Percentiles rank a stretch among this genome's conserved stretches.
phyloP scores from a whole-genome alignment of 1,284 basidiomycete genomes.

The Apiotrichum porosum region DNA sequence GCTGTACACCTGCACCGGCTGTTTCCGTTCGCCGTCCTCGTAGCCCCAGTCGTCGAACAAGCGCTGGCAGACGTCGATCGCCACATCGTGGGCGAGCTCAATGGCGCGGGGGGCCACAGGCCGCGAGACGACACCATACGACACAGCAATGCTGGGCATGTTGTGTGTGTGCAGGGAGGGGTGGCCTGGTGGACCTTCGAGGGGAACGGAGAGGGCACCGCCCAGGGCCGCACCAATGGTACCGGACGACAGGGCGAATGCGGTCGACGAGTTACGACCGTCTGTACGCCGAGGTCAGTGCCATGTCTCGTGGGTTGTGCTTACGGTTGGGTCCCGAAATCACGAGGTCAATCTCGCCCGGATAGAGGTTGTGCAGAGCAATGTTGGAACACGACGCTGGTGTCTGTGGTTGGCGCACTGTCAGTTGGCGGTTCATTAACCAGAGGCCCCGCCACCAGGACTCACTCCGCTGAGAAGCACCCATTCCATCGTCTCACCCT shows the following conservation, averaged over 20 bases:
- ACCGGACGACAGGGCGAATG: constrained; percentile 79
- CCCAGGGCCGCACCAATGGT: constrained; percentile 87
- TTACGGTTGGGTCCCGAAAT: constrained; percentile 52
- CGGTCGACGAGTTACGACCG: constrained; percentile 76
- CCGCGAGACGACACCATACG: constrained; percentile 72
- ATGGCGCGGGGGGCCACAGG: constrained; percentile 61
- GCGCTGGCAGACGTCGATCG: constrained; percentile 62
- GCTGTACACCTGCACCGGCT: constrained; percentile 38
- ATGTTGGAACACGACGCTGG: constrained; percentile 87
- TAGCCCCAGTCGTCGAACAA: constrained; percentile 76
- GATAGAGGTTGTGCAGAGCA: constrained; percentile 79
- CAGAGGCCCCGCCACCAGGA: too few relatives aligned
- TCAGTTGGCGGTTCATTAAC: background rate
- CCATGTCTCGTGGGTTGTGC: constrained; percentile 2
- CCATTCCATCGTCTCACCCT: constrained; percentile 79
- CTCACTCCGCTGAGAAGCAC: constrained; percentile 76
- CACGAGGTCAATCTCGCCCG: constrained; percentile 73
- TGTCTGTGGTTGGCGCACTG: constrained; percentile 54
- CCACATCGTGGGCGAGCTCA: constrained; percentile 65
- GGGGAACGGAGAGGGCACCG: constrained; percentile 71
- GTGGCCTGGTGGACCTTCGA: constrained; percentile 65
- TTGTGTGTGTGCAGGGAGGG: constrained; percentile 28
- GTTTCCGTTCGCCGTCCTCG: constrained; percentile 48
- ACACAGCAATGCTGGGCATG: constrained; percentile 67
- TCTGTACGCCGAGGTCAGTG: constrained; percentile 28